A percentile compares a stretch with the other conserved stretches of the same genome.
Conservation (phyloP, 108 stramenopile species). For the Schizochytrium sp. region DNA sequence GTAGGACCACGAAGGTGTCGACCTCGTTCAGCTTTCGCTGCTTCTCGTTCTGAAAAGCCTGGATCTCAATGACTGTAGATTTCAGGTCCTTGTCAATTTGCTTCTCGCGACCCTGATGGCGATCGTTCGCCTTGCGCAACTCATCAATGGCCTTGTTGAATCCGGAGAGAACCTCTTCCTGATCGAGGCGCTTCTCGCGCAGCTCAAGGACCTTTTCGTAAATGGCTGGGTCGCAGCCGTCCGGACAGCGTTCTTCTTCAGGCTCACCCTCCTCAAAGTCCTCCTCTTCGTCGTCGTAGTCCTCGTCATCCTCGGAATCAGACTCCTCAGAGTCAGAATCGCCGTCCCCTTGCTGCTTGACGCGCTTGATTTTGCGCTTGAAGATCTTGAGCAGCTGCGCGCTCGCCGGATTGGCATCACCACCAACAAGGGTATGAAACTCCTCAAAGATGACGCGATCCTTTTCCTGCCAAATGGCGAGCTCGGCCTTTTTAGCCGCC, state of each 20-base stretch:
- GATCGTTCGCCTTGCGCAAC: slow-evolving; percentile 38
- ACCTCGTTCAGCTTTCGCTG: slow-evolving; percentile 44
- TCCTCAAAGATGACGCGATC: slow-evolving; percentile 30
- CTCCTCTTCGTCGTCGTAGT: slow-evolving; percentile 44
- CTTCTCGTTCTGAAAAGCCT: slow-evolving; percentile 53
- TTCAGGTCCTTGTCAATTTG: slow-evolving; percentile 51
- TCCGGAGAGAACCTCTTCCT: slow-evolving; percentile 43
- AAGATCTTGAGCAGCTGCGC: slow-evolving; percentile 46
- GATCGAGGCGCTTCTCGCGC: slow-evolving; percentile 52
- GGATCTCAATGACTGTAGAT: slow-evolving; percentile 40
- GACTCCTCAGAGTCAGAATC: slow-evolving; percentile 35
- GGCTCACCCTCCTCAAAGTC: slow-evolving; percentile 49
- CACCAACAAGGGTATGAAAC: slow-evolving; percentile 31
- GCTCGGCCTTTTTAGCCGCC: slow-evolving; percentile 32
- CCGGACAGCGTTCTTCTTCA: slow-evolving; percentile 52
- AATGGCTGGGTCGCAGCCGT: slow-evolving; percentile 40
- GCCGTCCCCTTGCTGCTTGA: slow-evolving; percentile 24
- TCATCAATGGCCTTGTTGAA: slow-evolving; percentile 46
- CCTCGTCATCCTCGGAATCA: slow-evolving; percentile 34
- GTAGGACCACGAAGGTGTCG: background rate
- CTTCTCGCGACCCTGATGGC: slow-evolving; percentile 29
- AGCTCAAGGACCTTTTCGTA: slow-evolving; percentile 56
- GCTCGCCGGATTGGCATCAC: slow-evolving; percentile 22
- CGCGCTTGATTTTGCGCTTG: slow-evolving; percentile 49
- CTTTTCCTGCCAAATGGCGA: slow-evolving; percentile 31